Evolutionary conservation across 1,284 basidiomycete genomes (phyloP).

Genomic region (Takashimella tepidaria): DNA sequence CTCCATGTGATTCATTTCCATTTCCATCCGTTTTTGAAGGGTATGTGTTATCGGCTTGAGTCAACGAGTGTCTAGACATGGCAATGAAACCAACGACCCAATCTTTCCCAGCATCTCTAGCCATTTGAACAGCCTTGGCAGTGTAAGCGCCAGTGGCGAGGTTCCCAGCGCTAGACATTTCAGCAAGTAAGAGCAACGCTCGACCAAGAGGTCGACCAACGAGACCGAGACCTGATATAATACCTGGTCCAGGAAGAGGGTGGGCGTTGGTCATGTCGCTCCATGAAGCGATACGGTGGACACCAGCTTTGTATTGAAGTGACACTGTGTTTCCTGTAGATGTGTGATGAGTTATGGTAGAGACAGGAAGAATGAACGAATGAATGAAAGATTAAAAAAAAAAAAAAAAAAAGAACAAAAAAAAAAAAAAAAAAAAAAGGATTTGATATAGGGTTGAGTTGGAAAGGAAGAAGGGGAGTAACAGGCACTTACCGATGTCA

Average conservation of each 20-base stretch:
- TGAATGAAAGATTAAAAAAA: neutral
- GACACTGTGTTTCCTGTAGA: constrained; percentile 88
- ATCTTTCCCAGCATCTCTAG: constrained; percentile 62
- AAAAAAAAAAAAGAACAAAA: neutral
- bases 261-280: constrained; percentile 98
- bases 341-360: constrained; percentile 5
- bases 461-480: neutral
- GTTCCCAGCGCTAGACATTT: constrained; percentile 91
- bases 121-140: constrained; percentile 78
- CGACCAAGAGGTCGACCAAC: constrained; percentile 80
- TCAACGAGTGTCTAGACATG: constrained; percentile 72
- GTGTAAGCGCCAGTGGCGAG: constrained; percentile 84
- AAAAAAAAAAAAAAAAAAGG: neutral
- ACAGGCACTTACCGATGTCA: constrained; percentile 74
- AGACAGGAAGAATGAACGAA: neutral
- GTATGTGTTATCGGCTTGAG: constrained; percentile 37
- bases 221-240: constrained; percentile 79
- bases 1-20: too few relatives aligned
- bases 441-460: neutral
- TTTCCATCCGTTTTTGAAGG: constrained; percentile 24
- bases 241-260: constrained; percentile 86
- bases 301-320: constrained; percentile 87
- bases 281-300: constrained; percentile 93
- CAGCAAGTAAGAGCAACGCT: constrained; percentile 85
- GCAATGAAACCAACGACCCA: constrained; percentile 97